phyloP scores from a whole-genome alignment of 2,329 filamentous ascomycete genomes.

The Claviceps digitariae region DNA sequence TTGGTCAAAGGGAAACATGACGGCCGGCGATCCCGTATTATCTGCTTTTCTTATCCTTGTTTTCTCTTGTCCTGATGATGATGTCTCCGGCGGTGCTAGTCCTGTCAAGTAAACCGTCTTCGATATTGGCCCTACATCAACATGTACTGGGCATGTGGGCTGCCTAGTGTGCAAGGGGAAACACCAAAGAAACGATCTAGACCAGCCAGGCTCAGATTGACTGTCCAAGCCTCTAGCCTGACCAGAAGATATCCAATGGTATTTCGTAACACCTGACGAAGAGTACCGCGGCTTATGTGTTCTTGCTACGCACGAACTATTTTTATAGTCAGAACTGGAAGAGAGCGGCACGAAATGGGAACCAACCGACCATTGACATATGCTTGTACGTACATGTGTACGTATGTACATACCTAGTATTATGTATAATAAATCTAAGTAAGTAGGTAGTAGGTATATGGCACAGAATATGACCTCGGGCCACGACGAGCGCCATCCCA shows the following conservation, averaged over 20 bases:
- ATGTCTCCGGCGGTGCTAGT: not conserved
- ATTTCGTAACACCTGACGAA: not conserved
- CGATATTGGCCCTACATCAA: not conserved
- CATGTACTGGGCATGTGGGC: not conserved
- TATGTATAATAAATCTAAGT: no score
- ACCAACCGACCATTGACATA: not conserved
- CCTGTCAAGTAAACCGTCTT: not conserved
- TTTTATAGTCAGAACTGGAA: not conserved
- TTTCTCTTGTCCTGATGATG: not conserved
- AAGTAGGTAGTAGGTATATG: not conserved
- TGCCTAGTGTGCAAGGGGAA: not conserved
- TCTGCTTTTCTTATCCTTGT: not conserved
- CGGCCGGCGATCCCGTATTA: not conserved
- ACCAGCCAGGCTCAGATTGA: not conserved
- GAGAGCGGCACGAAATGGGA: not conserved
- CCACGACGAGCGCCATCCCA: not conserved
- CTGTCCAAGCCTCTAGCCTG: not conserved
- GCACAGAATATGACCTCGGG: not conserved
- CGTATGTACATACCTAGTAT: no score
- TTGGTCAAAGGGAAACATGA: conserved; percentile 44
- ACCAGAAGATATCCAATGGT: not conserved
- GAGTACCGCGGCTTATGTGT: not conserved
- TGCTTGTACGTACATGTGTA: no score
- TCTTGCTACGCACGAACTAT: not conserved
- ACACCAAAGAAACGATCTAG: not conserved